These are phyloP conservation scores for Aciculosporium take DNA, from an alignment of 2,329 filamentous ascomycete genomes.

Conservation along the genomic window DNA sequence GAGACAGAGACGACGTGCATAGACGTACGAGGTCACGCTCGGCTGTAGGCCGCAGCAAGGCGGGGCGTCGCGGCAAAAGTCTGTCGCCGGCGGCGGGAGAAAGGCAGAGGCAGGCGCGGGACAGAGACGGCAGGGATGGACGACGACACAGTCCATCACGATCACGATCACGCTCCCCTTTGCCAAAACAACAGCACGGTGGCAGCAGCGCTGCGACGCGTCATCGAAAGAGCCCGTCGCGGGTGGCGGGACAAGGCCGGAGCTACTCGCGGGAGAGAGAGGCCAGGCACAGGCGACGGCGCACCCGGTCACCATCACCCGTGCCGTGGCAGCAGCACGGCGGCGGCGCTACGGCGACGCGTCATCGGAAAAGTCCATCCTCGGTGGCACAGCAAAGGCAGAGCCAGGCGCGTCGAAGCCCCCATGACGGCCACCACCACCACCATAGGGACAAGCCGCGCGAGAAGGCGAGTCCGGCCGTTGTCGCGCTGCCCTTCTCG, in stretches of 20 bases:
- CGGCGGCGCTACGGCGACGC: neutral
- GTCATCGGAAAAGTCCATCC: slow-evolving; percentile 4
- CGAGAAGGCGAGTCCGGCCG: neutral
- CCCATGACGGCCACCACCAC: slow-evolving; percentile 12
- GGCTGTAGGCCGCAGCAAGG: too few relatives aligned
- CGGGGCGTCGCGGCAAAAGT: too few relatives aligned
- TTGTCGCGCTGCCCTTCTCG: slow-evolving; percentile 43
- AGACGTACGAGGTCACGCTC: neutral
- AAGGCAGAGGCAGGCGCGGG: neutral
- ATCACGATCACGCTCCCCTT: neutral
- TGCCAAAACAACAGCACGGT: neutral
- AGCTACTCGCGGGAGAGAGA: slow-evolving; percentile 8
- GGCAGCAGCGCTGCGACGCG: neutral
- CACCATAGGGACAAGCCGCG: neutral
- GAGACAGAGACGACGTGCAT: too few relatives aligned
- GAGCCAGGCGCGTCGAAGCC: slow-evolving; percentile 12
- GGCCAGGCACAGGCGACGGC: neutral
- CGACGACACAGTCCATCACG: neutral
- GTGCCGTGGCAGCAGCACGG: neutral
- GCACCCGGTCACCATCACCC: neutral
- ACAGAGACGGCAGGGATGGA: neutral
- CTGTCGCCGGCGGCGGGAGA: too few relatives aligned
- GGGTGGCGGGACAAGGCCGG: too few relatives aligned
- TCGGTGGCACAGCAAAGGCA: too few relatives aligned
- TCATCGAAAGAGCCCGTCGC: slow-evolving; percentile 5